These are phyloP conservation scores for Furcasterigmium furcatum DNA, from an alignment of 2,329 filamentous ascomycete species.

Conservation along the genomic window DNA sequence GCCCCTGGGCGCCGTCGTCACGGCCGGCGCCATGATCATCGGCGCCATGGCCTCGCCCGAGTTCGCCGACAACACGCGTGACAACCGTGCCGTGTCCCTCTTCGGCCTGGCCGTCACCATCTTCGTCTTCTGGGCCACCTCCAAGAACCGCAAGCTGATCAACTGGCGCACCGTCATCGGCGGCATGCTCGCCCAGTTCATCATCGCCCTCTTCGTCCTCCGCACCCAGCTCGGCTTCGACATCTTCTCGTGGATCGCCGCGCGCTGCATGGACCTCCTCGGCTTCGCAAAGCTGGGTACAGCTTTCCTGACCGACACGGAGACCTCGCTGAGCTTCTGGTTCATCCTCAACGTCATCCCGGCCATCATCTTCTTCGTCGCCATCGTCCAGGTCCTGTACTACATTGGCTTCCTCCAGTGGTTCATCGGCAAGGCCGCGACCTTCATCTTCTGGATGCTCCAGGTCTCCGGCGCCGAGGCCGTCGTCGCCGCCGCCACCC, in stretches of 20 bases:
- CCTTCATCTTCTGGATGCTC: slow-evolving; percentile 89
- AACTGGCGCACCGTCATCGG: slow-evolving; percentile 81
- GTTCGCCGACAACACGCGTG: slow-evolving; percentile 71
- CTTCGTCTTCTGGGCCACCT: slow-evolving; percentile 64
- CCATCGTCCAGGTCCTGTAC: slow-evolving; percentile 84
- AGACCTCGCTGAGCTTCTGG: slow-evolving; percentile 46
- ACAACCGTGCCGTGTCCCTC: slow-evolving; percentile 75
- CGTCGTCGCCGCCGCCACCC: slow-evolving; percentile 88
- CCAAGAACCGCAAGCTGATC: slow-evolving; percentile 60
- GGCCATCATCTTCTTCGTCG: slow-evolving; percentile 93
- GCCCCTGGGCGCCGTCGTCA: slow-evolving; percentile 58
- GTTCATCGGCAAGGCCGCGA: slow-evolving; percentile 83
- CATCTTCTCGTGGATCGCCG: slow-evolving; percentile 87
- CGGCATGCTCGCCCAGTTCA: slow-evolving; percentile 84
- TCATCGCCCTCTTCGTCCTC: slow-evolving; percentile 85
- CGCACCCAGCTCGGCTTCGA: slow-evolving; percentile 78
- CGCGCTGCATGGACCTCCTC: slow-evolving; percentile 69
- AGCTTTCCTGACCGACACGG: slow-evolving; percentile 59
- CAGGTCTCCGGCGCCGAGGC: slow-evolving; percentile 86
- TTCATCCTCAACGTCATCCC: slow-evolving; percentile 82
- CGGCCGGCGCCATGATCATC: slow-evolving; percentile 71
- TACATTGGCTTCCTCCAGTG: slow-evolving; percentile 81
- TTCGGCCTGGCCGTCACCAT: slow-evolving; percentile 76
- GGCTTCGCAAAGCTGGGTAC: slow-evolving; percentile 74
- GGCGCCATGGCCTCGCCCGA: slow-evolving; percentile 74